Evolutionary conservation across 768 basidiomycete genomes (phyloP), one percentile per base, ranked within the genome.

Genomic region (Russula ochroleuca): DNA sequence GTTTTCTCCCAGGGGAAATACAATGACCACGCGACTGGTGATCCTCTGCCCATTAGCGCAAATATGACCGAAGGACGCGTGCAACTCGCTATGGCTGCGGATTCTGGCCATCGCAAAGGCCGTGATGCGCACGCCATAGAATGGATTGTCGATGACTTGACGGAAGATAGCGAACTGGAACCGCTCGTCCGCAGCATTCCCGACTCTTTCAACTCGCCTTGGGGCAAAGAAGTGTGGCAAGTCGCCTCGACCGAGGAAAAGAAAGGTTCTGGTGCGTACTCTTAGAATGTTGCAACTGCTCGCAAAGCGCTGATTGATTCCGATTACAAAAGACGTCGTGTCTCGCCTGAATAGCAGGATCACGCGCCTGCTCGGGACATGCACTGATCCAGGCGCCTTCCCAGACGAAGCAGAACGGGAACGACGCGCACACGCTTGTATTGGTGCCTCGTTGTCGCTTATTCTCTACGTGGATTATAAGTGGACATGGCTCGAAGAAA

Each of bases 81-180:
- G 10, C 61, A 62, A 55, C 55, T 62, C n/a, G 61, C 61, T 6
- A 62, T 62, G 61, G 28, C 28, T 28, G 28, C 28, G 28, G 11
- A 62, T 10, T 23, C 61, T 2, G 38, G 17, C 1, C 35, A 33
- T 17, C 62, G 55, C 5, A 56, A 17, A 19, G 19, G 33, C 19
- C 62, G 62, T 14, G 62, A 63, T 15, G 55, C 55, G 0, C 25
- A 19, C 17, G 62, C 62, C 21, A 63, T 63, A 50, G 14, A 21
- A 19, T 63, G 62, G 62, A 48, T 63, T 3, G 25, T 51, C 23
- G 55, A 63, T 28, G 23, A 23, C 47, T 56, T 63, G 3, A 63
- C 62, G 37, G 62, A 63, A 21, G 62, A 57, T 25, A 58, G 55
- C 28, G 48, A 63, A 31, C 48, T 58, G 1, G 62, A 63, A 37